A percentile compares a stretch with the other conserved stretches of the same genome.
Evolutionary conservation across 164 flowering plant genomes (phyloP).

Genomic region (Kingdonia uniflora): DNA sequence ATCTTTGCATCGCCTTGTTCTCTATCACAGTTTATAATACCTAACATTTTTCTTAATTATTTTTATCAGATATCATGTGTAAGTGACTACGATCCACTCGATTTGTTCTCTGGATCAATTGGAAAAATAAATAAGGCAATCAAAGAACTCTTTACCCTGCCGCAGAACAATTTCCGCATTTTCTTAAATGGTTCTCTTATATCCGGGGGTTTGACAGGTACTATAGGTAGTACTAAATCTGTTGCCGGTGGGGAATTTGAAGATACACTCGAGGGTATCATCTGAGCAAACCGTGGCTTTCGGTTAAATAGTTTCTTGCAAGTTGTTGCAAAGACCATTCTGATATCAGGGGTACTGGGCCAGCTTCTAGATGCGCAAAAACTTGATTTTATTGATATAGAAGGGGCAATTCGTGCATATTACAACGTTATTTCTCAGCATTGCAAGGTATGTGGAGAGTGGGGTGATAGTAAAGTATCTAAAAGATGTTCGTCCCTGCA

Average conservation of each 20-base stretch:
- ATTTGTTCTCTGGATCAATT: constrained; percentile 68
- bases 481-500: constrained; percentile 40
- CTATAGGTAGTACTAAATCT: constrained; percentile 19
- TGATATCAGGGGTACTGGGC: constrained; percentile 45
- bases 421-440: constrained; percentile 69
- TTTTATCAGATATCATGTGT: constrained; percentile 50
- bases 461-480: constrained; percentile 23
- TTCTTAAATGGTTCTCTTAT: constrained; percentile 72
- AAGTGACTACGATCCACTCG: constrained; percentile 82
- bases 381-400: constrained; percentile 74
- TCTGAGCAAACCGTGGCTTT: constrained; percentile 44
- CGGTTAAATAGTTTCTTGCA: constrained; percentile 38
- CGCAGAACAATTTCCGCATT: constrained; percentile 86
- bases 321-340: constrained; percentile 54
- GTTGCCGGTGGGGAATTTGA: constrained; percentile 38
- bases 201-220: constrained; percentile 65
- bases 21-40: no score
- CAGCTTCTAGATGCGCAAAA: constrained; percentile 69
- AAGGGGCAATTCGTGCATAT: constrained; percentile 94
- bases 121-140: constrained; percentile 59
- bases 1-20: no score
- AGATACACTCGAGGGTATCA: constrained; percentile 35
- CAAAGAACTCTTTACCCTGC: constrained; percentile 52
- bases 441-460: constrained; percentile 46
- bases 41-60: background rate